Conservation (phyloP, 352 stramenopile species). For the Globisporangium ultimum region DNA sequence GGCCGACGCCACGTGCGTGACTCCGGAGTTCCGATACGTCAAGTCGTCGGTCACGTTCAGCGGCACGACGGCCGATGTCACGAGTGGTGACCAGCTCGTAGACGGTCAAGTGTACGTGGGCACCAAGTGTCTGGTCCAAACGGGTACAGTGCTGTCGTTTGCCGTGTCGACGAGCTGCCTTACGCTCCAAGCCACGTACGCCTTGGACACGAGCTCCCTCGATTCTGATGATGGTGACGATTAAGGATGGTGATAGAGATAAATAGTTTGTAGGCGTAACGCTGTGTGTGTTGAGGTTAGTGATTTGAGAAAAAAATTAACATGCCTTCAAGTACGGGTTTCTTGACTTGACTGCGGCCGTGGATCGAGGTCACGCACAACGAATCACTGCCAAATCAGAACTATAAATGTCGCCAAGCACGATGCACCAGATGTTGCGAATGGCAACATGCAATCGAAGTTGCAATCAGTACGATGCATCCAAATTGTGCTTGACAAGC, state of each 20-base stretch:
- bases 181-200: constrained; percentile 27
- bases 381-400: too few relatives aligned
- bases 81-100: constrained; percentile 21
- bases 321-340: too few relatives aligned
- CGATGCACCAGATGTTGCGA: too few relatives aligned
- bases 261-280: background rate
- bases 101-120: constrained; percentile 21
- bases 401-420: too few relatives aligned
- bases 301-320: too few relatives aligned
- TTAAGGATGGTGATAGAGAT: background rate
- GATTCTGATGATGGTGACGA: constrained; percentile 9
- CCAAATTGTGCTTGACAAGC: too few relatives aligned
- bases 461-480: too few relatives aligned
- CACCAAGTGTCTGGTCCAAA: constrained; percentile 22
- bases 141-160: constrained; percentile 14
- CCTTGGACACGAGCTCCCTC: constrained; percentile 17
- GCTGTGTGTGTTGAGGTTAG: background rate
- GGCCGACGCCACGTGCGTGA: constrained; percentile 16
- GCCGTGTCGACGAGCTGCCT: constrained; percentile 14
- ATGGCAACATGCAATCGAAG: too few relatives aligned
- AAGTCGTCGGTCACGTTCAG: constrained; percentile 22
- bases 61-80: constrained; percentile 15
- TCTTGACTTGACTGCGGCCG: too few relatives aligned
- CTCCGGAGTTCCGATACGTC: constrained; percentile 23
- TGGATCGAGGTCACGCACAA: too few relatives aligned